Evolutionary conservation across 2,329 filamentous ascomycete genomes (phyloP).

Genomic region (Arachnomyces sp.): DNA sequence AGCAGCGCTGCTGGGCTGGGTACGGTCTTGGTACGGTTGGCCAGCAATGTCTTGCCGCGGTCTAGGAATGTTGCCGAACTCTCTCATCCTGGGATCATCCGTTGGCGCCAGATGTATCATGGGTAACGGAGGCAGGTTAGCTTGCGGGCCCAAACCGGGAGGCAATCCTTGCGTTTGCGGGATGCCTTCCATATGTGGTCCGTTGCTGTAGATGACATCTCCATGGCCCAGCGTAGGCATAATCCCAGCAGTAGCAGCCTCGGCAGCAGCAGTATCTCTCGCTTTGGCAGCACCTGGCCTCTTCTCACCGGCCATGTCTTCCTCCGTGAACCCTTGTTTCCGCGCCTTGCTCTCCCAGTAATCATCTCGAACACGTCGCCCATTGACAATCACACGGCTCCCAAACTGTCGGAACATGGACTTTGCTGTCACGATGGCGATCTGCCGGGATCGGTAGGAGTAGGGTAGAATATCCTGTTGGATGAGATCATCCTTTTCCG

Average conservation of each 20-base stretch:
- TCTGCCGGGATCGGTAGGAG: conserved; percentile 95
- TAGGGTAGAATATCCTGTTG: conserved; percentile 92
- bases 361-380: conserved; percentile 86
- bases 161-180: conserved; percentile 64
- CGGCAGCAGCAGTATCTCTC: conserved; percentile 68
- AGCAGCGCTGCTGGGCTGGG: conserved; percentile 63
- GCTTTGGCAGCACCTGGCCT: conserved; percentile 85
- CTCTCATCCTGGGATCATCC: conserved; percentile 67
- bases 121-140: conserved; percentile 64
- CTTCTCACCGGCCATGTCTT: conserved; percentile 92
- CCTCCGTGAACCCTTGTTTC: conserved; percentile 97
- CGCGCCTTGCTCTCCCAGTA: conserved; percentile 97
- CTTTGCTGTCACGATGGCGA: conserved; percentile 91
- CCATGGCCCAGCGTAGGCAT: conserved; percentile 62
- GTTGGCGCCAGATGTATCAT: conserved; percentile 77
- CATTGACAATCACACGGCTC: conserved; percentile 83
- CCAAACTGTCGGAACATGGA: conserved; percentile 99
- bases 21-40: conserved; percentile 79
- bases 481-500: conserved; percentile 94
- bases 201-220: conserved; percentile 82
- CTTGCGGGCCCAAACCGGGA: conserved; percentile 62
- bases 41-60: conserved; percentile 86
- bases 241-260: conserved; percentile 50
- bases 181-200: conserved; percentile 55
- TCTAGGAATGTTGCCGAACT: conserved; percentile 76